Evolutionary conservation across 1,284 basidiomycete species (phyloP).

Genomic region (Puccinia triticina): DNA sequence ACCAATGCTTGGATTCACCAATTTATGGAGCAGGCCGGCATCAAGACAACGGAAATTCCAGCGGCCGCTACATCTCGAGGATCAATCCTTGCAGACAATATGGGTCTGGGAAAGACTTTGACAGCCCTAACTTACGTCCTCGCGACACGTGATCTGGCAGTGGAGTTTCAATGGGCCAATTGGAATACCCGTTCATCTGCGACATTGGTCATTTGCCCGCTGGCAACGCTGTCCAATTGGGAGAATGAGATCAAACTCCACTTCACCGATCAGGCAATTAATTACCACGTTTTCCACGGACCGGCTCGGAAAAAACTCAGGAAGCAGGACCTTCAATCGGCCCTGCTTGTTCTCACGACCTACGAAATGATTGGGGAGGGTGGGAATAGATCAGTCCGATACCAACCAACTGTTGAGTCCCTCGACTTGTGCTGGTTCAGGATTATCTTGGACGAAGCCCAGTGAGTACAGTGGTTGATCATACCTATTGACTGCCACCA

Average conservation of each 20-base stretch:
- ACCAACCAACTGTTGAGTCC: background rate
- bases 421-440: constrained; percentile 59
- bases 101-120: no score
- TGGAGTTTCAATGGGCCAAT: no score
- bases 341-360: background rate
- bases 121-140: no score
- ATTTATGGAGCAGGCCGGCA: background rate
- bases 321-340: background rate
- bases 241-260: background rate
- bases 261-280: background rate
- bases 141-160: no score
- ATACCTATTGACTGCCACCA: background rate
- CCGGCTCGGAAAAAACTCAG: background rate
- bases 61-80: background rate
- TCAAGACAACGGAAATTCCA: background rate
- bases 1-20: background rate
- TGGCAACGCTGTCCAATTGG: constrained; percentile 3
- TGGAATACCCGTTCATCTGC: background rate
- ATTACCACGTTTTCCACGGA: background rate
- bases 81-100: background rate
- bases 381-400: background rate
- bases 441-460: constrained; percentile 59
- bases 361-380: background rate
- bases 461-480: background rate
- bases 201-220: background rate